phyloP scores from a whole-genome alignment of 2,329 filamentous ascomycete genomes.

The Thielaviopsis punctulata region DNA sequence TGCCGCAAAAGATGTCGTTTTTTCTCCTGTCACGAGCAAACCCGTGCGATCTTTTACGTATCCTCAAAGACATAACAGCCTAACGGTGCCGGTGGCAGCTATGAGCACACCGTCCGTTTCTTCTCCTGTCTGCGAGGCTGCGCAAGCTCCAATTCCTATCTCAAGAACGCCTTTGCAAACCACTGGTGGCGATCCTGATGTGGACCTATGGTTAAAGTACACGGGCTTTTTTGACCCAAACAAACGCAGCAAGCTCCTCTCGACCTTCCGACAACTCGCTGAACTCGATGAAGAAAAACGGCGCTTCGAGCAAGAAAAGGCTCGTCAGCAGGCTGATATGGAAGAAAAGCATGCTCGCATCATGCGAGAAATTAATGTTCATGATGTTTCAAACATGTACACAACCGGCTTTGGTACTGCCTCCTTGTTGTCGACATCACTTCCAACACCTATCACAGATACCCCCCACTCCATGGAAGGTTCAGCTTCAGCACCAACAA shows the following conservation, averaged over 20 bases:
- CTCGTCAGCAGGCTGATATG: conserved; percentile 5
- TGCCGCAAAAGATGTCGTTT: not conserved
- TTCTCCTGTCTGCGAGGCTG: not conserved
- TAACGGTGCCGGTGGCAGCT: not conserved
- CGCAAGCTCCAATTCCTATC: not conserved
- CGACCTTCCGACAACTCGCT: conserved; percentile 12
- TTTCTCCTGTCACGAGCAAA: not conserved
- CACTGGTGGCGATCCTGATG: conserved; percentile 13
- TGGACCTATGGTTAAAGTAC: conserved; percentile 16
- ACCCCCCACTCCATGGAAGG: not conserved
- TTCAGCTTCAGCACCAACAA: not conserved
- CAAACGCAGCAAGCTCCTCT: conserved; percentile 13
- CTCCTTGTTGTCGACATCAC: not conserved
- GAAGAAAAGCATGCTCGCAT: conserved; percentile 14
- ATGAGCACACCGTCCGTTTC: not conserved
- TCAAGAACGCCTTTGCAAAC: no score
- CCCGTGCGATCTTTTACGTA: not conserved
- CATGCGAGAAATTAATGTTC: conserved; percentile 12
- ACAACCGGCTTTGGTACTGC: not conserved
- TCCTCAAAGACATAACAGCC: not conserved
- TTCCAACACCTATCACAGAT: not conserved
- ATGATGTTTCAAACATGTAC: not conserved
- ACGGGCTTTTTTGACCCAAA: conserved; percentile 15
- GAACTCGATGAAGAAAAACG: conserved; percentile 12
- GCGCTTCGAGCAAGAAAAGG: conserved; percentile 9